Evolutionary conservation across 441 rosid genomes (phyloP).

Genomic region (Cnidoscolus chayamansa): DNA sequence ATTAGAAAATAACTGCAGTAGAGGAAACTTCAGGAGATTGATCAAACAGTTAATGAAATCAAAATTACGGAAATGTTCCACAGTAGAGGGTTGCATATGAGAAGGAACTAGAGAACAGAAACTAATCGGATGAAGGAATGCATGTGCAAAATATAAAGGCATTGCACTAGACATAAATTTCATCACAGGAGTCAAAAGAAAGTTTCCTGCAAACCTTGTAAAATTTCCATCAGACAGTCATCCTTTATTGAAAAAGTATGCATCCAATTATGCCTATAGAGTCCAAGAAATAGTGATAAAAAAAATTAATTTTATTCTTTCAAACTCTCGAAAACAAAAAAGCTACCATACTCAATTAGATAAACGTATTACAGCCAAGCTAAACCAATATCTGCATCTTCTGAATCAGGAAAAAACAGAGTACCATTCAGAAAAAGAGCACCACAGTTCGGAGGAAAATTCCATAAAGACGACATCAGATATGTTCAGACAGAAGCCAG

Average conservation of each 20-base stretch:
- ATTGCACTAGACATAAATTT: neutral
- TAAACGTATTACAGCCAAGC: neutral
- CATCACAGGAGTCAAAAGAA: neutral
- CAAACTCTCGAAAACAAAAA: neutral
- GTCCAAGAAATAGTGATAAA: neutral
- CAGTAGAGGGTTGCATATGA: neutral
- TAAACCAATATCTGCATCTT: neutral
- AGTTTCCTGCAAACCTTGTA: neutral
- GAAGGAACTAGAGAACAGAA: neutral
- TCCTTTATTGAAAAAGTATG: neutral
- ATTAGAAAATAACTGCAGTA: neutral
- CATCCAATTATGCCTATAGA: neutral
- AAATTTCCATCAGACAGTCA: neutral
- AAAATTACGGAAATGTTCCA: neutral
- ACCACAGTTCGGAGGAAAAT: neutral
- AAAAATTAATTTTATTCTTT: neutral
- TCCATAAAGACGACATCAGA: neutral
- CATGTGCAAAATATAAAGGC: neutral
- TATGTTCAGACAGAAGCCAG: neutral
- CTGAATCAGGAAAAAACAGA: neutral
- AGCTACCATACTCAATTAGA: neutral
- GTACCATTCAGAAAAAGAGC: neutral
- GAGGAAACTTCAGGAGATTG: neutral
- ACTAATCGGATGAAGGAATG: neutral
- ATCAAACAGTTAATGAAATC: neutral